These are phyloP conservation scores for Vaccinium corymbosum DNA, from an alignment of 148 eudicot genomes.

Conservation along the genomic window DNA sequence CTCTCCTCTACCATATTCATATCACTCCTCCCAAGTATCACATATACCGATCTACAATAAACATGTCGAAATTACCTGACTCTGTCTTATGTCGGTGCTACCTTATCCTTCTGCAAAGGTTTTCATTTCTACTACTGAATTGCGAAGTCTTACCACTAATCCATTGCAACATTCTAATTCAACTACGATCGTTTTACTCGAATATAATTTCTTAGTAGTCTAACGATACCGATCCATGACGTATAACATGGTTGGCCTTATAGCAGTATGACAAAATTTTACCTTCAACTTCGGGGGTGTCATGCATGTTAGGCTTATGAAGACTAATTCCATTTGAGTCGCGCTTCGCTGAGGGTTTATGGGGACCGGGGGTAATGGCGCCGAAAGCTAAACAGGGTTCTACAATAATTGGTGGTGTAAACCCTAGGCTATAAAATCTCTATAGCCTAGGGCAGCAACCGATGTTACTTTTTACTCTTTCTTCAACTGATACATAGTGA, in stretches of 20 bases:
- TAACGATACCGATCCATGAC: background rate
- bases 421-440: no score
- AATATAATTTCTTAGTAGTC: background rate
- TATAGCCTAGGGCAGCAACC: no score
- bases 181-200: background rate
- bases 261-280: background rate
- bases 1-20: no score
- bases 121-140: background rate
- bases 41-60: background rate
- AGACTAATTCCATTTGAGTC: no score
- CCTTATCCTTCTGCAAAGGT: background rate
- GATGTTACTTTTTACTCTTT: no score
- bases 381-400: no score
- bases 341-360: no score
- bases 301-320: background rate
- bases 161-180: background rate
- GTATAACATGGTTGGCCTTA: background rate
- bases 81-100: background rate
- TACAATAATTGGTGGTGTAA: no score
- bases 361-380: no score
- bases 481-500: no score
- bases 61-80: background rate
- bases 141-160: background rate
- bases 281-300: background rate
- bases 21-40: no score